Evolutionary conservation across 1,284 basidiomycete genomes (phyloP).

Genomic region (Malassezia slooffiae): DNA sequence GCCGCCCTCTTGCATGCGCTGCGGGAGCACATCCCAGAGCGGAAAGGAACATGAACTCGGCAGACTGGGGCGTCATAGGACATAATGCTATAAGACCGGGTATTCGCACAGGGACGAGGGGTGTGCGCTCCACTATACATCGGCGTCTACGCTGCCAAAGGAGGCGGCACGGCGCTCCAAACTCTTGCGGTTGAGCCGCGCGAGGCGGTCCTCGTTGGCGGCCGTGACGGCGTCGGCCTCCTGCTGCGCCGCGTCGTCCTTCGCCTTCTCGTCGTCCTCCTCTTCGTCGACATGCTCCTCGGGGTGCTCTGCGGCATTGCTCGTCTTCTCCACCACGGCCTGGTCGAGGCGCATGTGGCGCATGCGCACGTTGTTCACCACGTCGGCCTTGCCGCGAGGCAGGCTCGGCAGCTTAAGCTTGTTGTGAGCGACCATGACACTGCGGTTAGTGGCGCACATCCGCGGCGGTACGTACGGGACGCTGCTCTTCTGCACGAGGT

Average conservation of each 20-base stretch:
- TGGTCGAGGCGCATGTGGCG: slow-evolving; percentile 42
- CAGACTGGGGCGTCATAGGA: not conserved
- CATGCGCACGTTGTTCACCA: slow-evolving; percentile 35
- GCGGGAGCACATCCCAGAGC: slow-evolving; percentile 1
- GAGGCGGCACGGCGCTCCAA: slow-evolving; percentile 11
- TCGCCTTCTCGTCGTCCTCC: slow-evolving; percentile 8
- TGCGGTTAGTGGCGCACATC: no score
- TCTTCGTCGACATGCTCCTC: slow-evolving; percentile 1
- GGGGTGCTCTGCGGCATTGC: slow-evolving; percentile 16
- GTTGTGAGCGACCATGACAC: slow-evolving; percentile 60
- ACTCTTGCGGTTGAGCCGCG: slow-evolving; percentile 15
- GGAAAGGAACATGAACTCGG: not conserved
- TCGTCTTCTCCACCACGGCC: slow-evolving; percentile 38
- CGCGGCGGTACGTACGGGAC: no score
- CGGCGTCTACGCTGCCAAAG: no score
- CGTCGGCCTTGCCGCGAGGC: slow-evolving; percentile 40
- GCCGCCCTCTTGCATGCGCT: not conserved
- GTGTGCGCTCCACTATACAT: no score
- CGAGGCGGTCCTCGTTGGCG: slow-evolving; percentile 8
- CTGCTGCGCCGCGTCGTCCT: not conserved
- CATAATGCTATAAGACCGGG: not conserved
- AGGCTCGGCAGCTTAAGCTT: slow-evolving; percentile 36
- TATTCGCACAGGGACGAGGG: not conserved
- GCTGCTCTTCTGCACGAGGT: slow-evolving; percentile 82
- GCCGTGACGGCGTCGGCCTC: not conserved